These are phyloP conservation scores for Artemisia argyi DNA, from an alignment of 129 eudicot species.

Conservation along the genomic window DNA sequence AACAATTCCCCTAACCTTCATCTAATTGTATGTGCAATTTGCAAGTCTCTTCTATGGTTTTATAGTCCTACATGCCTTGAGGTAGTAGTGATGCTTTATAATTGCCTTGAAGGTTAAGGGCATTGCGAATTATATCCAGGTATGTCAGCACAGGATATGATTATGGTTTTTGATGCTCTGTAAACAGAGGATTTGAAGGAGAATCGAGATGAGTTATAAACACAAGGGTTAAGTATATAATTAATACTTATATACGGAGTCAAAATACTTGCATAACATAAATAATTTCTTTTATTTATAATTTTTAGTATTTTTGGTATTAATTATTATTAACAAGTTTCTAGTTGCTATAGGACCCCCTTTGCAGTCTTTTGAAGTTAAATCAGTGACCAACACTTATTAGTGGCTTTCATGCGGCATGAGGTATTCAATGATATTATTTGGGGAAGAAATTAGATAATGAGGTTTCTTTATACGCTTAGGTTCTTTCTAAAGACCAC, in stretches of 20 bases:
- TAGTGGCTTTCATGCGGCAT: conserved; percentile 3
- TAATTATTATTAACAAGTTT: conserved; percentile 8
- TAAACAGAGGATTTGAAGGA: conserved; percentile 16
- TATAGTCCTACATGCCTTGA: conserved; percentile 18
- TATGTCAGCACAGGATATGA: conserved; percentile 13
- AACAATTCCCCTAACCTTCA: conserved; percentile 8
- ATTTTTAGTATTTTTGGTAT: not conserved
- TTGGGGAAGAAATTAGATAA: conserved; percentile 10
- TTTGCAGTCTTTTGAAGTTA: conserved; percentile 1
- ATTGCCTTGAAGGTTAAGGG: conserved; percentile 20
- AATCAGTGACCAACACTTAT: not conserved
- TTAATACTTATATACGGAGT: conserved; percentile 8
- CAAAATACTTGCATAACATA: not conserved
- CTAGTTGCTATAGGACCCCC: not conserved
- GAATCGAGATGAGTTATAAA: conserved; percentile 6
- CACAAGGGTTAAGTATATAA: conserved; percentile 5
- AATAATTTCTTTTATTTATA: not conserved
- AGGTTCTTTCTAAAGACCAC: not conserved
- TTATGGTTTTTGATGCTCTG: conserved; percentile 5
- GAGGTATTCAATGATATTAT: conserved; percentile 2
- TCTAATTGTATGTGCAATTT: not conserved
- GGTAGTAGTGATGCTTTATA: conserved; percentile 22
- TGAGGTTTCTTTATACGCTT: conserved; percentile 13
- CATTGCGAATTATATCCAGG: conserved; percentile 11
- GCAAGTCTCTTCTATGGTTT: conserved; percentile 19